Conservation (phyloP, 2,329 filamentous ascomycete genomes). For the Calonectria multiphialidica region DNA sequence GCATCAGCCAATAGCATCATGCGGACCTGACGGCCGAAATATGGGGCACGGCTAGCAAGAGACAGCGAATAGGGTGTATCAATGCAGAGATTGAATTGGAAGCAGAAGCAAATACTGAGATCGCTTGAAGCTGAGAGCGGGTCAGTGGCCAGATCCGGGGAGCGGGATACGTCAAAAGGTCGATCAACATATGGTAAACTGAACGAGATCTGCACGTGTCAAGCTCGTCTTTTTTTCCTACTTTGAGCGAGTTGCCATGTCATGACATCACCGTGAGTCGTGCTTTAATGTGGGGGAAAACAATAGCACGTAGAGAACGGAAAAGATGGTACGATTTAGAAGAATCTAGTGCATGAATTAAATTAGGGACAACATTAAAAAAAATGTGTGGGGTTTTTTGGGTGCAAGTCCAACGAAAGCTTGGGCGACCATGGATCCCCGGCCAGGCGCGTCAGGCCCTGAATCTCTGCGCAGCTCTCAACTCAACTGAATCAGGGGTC, state of each 20-base stretch:
- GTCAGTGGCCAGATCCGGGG: constrained; percentile 20
- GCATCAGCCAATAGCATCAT: background rate
- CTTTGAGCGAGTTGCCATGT: constrained; percentile 22
- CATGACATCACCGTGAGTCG: constrained; percentile 22
- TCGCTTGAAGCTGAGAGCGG: constrained; percentile 13
- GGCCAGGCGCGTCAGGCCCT: background rate
- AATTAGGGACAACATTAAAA: background rate
- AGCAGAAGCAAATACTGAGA: constrained; percentile 20
- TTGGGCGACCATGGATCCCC: constrained; percentile 1
- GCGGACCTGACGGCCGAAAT: background rate
- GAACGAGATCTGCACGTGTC: constrained; percentile 22
- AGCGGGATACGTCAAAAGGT: constrained; percentile 21
- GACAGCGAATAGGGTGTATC: background rate
- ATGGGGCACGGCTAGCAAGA: background rate
- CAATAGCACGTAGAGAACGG: background rate
- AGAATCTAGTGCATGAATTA: background rate
- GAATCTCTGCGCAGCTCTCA: background rate
- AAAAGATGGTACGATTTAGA: background rate
- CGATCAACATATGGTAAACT: constrained; percentile 15
- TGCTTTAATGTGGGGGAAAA: background rate
- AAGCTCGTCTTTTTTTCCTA: background rate
- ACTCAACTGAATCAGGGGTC: background rate
- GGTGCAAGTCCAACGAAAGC: background rate
- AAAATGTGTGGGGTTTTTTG: background rate
- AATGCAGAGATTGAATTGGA: constrained; percentile 12